A percentile compares a stretch with the other conserved stretches of the same genome.
Evolutionary conservation across 805 yeast genomes (phyloP).

Genomic region (Zygosaccharomyces siamensis): DNA sequence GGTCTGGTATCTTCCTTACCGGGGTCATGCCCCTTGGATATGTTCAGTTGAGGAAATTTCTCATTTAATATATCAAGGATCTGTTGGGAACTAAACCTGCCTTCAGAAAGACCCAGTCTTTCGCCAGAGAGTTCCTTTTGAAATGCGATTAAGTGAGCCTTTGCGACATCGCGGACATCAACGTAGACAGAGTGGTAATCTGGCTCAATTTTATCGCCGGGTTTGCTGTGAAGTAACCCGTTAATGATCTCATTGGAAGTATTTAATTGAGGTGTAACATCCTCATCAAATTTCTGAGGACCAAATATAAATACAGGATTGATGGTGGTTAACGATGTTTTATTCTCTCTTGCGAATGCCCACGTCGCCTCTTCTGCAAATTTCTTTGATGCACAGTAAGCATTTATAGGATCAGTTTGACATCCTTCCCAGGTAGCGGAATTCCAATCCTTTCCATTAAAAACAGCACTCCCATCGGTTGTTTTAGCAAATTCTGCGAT

Average conservation of each 20-base stretch:
- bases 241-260: constrained; percentile 34
- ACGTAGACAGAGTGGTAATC: constrained; percentile 38
- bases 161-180: constrained; percentile 57
- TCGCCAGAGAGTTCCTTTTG: constrained; percentile 33
- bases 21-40: constrained; percentile 40
- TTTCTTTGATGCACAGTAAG: constrained; percentile 54
- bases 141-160: constrained; percentile 47
- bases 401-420: constrained; percentile 35
- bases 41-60: constrained; percentile 41
- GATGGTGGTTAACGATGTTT: constrained; percentile 43
- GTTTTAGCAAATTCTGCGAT: constrained; percentile 36
- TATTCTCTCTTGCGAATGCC: constrained; percentile 38
- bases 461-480: constrained; percentile 34
- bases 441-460: constrained; percentile 49
- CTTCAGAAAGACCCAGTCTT: constrained; percentile 24
- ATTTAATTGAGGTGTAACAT: constrained; percentile 38
- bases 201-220: not conserved
- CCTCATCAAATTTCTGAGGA: constrained; percentile 49
- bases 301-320: constrained; percentile 57
- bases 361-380: constrained; percentile 59
- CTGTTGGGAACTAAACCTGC: constrained; percentile 13
- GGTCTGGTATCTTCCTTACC: constrained; percentile 12
- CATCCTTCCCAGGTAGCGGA: constrained; percentile 48
- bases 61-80: constrained; percentile 30
- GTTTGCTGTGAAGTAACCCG: not conserved